Conservation (phyloP, 2,329 filamentous ascomycete genomes). For the Paraphaeosphaeria minitans region DNA sequence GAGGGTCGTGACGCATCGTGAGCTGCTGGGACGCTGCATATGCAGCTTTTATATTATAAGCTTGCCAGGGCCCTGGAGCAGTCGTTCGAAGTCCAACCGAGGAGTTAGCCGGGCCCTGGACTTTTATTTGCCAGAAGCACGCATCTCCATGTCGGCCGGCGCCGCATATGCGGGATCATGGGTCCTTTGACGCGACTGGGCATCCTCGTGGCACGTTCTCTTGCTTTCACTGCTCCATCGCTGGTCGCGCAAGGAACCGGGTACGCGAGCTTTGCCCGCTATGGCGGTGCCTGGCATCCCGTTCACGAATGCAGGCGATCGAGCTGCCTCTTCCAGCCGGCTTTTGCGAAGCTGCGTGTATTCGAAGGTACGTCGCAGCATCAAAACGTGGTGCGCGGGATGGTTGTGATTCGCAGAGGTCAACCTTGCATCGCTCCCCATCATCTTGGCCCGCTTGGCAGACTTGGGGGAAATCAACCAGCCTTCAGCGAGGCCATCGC, state of each 20-base stretch:
- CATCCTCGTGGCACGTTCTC: constrained; percentile 35
- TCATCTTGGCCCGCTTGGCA: constrained; percentile 1
- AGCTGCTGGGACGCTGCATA: constrained; percentile 20
- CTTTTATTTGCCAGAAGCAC: constrained; percentile 19
- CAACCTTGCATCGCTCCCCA: neutral
- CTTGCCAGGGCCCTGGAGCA: constrained; percentile 28
- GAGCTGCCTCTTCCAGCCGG: constrained; percentile 30
- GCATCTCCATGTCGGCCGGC: constrained; percentile 19
- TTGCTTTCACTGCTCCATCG: constrained; percentile 37
- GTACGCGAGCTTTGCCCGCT: constrained; percentile 23
- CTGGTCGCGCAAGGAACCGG: constrained; percentile 22
- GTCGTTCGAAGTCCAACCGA: constrained; percentile 23
- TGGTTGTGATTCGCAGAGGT: constrained; percentile 13
- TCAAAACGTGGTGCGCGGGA: constrained; percentile 11
- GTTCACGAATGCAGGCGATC: constrained; percentile 23
- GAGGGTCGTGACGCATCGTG: constrained; percentile 13
- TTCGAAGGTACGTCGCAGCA: constrained; percentile 4
- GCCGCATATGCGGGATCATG: constrained; percentile 20
- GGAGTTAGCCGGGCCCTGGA: constrained; percentile 5
- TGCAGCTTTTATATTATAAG: constrained; percentile 44
- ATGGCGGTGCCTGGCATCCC: constrained; percentile 22
- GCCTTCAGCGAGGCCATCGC: neutral
- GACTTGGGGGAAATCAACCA: neutral
- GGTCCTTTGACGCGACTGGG: constrained; percentile 19
- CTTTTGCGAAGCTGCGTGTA: neutral